Base-by-base conservation (phyloP, 495 filamentous ascomycete species). In the Penicillium diatomitis region DNA sequence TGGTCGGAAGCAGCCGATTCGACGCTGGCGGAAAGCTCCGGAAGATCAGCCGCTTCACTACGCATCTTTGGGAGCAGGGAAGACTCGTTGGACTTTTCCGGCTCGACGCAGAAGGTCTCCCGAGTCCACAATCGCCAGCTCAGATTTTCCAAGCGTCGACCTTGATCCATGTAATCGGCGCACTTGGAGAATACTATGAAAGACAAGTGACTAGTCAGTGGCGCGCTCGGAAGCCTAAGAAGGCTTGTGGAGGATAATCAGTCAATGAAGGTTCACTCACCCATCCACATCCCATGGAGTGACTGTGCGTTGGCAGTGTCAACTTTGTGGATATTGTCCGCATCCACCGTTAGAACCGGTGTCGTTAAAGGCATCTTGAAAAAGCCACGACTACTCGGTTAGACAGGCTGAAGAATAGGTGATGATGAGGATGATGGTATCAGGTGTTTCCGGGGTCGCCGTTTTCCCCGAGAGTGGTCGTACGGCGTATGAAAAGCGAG, bases 201-300 rank as follows among this genome's bases (percentile, higher is more conserved):
- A 30, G 40, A 8, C n/a, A 34, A 44, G 32, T 44, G 20, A 20
- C 27, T 8, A 34, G 41, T 44, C 41, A 44, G 41, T 9, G 20
- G 20, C 20, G 20, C 20, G 20, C 20, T 20, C 20, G 20, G 2
- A 20, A 20, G 20, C 20, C 20, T 20, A 20, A 20, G 1, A 20
- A 20, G 20, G 20, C 20, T 20, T 20, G 20, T 20, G 2, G 20
- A 20, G 20, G 20, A 20, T 20, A 20, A 20, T 20, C 20, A 20
- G 20, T 20, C 20, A 43, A 40, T 40, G 41, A 29, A 32, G 8
- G 30, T 4, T 27, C 8, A 77, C 88, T 79, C 72, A 96, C 90
- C 90, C 68, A 89, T 90, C 89, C 91, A 96, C 83, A 98, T 94
- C 72, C 88, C 88, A 68, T 92, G 94, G 35, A 98, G 82, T 60